Evolutionary conservation across 768 basidiomycete species (phyloP), one percentile per base, ranked within the genome.

Genomic region (Podaxis rugospora): DNA sequence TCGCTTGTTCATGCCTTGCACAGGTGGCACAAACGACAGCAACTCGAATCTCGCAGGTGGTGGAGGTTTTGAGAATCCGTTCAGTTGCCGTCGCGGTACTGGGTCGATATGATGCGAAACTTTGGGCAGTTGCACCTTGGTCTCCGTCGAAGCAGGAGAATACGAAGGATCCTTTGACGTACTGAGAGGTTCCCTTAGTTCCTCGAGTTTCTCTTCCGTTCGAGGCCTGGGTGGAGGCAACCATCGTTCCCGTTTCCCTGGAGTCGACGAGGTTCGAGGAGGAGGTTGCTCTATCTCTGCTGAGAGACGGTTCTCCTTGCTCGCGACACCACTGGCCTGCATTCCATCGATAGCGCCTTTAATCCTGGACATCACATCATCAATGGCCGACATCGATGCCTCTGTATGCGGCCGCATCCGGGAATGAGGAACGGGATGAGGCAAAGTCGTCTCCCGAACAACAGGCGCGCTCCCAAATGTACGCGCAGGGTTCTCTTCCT

Each of bases 331-430:
- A 40, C 27, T 49, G 21, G 77, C 74, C 60, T 86, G 88, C 85
- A 89, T 89, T 32, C 79, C 81, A 68, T 84, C 82, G 59, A 94
- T 67, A 13, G 87, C 92, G 35, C 90, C 92, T 67, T 88, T 93
- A 67, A 94, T 93, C 44, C 92, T 84, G 5, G 89, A 90, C 83
- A 94, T 92, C 27, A 85, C 83, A 68, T 94, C 90, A 67, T 91
- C 85, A 63, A 93, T 73, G 16, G 90, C 82, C 2, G 90, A 87
- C 84, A 92, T 90, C 7, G 77, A 68, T 23, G 82, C 75, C 64
- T 82, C 82, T 62, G 71, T 65, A 63, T 79, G 78, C 23, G 53
- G 69, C 44, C 82, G 77, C 18, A 74, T 40, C 28, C 62, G 56
- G 25, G 64, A 54, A 27, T 62, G 59, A 11, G 51, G 57, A 5